Evolutionary conservation across 441 rosid species (phyloP).

Genomic region (Euphorbia celastroides): DNA sequence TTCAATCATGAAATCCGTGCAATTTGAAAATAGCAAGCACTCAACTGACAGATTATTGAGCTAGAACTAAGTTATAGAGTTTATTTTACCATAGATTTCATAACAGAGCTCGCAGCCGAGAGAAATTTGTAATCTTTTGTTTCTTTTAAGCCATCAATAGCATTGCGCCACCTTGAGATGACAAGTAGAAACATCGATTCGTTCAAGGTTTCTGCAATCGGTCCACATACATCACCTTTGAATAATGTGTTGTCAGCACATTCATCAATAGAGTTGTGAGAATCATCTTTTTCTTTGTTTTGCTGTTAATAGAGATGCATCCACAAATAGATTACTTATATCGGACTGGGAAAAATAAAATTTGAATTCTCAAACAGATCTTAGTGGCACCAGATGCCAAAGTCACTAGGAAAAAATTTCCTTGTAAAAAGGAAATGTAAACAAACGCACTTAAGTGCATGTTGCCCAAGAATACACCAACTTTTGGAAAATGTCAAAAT

Average conservation of each 20-base stretch:
- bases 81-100: conserved; percentile 71
- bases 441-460: too few species aligned
- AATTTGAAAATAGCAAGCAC: background rate
- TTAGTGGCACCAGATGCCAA: too few species aligned
- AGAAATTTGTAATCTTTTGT: conserved; percentile 76
- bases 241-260: conserved; percentile 43
- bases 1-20: background rate
- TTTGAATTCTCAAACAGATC: too few species aligned
- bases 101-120: conserved; percentile 75
- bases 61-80: conserved; percentile 4
- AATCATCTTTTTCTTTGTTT: conserved; percentile 27
- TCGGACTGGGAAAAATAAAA: background rate
- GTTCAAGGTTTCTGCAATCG: conserved; percentile 84
- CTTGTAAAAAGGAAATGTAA: too few species aligned
- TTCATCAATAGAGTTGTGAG: conserved; percentile 29
- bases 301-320: conserved; percentile 38
- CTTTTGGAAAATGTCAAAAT: too few species aligned
- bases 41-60: background rate
- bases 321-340: conserved; percentile 16
- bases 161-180: conserved; percentile 77
- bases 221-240: conserved; percentile 83
- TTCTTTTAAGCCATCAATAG: conserved; percentile 84
- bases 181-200: conserved; percentile 89
- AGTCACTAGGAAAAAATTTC: too few species aligned
- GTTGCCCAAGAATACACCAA: too few species aligned